Conservation (phyloP, 257 asterid species). For the Capsicum rhomboideum region DNA sequence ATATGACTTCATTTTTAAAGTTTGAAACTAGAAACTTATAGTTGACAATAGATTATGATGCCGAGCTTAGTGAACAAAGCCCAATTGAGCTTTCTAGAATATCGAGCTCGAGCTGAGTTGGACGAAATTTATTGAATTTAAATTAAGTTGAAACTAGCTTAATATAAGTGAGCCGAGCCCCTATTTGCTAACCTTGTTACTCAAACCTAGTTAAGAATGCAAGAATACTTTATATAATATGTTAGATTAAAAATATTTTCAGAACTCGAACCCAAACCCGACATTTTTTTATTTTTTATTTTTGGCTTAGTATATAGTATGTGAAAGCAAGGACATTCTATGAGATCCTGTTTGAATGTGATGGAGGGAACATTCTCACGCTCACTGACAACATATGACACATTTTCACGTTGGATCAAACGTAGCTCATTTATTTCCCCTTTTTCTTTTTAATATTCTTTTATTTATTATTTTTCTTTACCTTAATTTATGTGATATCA, state of each 20-base stretch:
- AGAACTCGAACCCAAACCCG: not conserved
- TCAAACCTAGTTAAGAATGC: not conserved
- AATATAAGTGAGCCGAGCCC: not conserved
- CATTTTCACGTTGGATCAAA: conserved; percentile 18
- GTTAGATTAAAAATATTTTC: not conserved
- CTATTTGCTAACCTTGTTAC: fast-evolving
- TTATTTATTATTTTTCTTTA: not conserved
- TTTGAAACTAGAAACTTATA: not conserved
- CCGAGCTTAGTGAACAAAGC: not conserved
- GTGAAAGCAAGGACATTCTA: not conserved
- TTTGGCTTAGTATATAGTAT: not conserved
- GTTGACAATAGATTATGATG: not conserved
- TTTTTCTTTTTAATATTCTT: not conserved
- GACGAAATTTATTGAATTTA: not conserved
- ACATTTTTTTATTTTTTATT: not conserved
- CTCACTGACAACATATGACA: conserved; percentile 19
- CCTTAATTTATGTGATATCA: not conserved
- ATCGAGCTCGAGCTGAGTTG: fast-evolving
- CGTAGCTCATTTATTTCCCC: not conserved
- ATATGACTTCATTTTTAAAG: not conserved
- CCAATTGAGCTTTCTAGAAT: not conserved
- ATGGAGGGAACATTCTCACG: conserved; percentile 29
- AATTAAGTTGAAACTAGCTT: not conserved
- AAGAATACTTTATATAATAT: fast-evolving
- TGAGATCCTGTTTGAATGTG: not conserved